Evolutionary conservation across 2,329 filamentous ascomycete species (phyloP).

Genomic region (Colletotrichum gloeosporioides): DNA sequence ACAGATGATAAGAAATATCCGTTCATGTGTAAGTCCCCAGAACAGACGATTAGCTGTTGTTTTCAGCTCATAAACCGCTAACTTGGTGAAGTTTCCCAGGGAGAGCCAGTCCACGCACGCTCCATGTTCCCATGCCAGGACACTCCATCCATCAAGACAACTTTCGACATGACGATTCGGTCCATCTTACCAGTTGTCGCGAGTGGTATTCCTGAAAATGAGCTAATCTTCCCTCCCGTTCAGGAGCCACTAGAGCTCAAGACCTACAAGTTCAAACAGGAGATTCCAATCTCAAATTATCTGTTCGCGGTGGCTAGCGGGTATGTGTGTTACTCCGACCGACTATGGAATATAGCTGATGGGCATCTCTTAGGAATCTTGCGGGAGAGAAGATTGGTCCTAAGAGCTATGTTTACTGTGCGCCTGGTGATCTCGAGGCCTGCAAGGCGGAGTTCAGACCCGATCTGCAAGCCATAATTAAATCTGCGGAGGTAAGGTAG

Average conservation of each 20-base stretch:
- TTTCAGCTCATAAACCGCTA: not conserved
- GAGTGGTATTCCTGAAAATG: constrained; percentile 68
- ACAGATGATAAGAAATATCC: constrained; percentile 94
- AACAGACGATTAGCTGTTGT: not conserved
- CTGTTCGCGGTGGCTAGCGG: constrained; percentile 79
- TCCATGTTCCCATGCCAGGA: constrained; percentile 97
- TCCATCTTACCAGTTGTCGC: constrained; percentile 88
- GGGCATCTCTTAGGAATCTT: constrained; percentile 71
- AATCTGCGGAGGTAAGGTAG: constrained; percentile 68
- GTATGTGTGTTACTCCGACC: not conserved
- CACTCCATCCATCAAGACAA: constrained; percentile 94
- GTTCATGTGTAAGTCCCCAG: constrained; percentile 70
- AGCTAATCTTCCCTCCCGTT: not conserved
- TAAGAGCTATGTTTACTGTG: constrained; percentile 84
- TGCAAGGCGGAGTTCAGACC: constrained; percentile 93
- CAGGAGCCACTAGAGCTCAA: not conserved
- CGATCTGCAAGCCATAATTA: constrained; percentile 90
- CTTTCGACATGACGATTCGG: constrained; percentile 85
- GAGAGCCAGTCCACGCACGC: constrained; percentile 92
- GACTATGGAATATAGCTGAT: not conserved
- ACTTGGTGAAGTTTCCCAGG: constrained; percentile 71
- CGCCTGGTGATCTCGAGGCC: constrained; percentile 81
- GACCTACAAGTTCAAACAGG: constrained; percentile 83
- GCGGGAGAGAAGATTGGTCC: constrained; percentile 83
- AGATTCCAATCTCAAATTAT: constrained; percentile 91